Evolutionary conservation across 192 early-diverging fungal species (phyloP), one percentile per base, ranked within the genome.

Genomic region (Podila epicladia): DNA sequence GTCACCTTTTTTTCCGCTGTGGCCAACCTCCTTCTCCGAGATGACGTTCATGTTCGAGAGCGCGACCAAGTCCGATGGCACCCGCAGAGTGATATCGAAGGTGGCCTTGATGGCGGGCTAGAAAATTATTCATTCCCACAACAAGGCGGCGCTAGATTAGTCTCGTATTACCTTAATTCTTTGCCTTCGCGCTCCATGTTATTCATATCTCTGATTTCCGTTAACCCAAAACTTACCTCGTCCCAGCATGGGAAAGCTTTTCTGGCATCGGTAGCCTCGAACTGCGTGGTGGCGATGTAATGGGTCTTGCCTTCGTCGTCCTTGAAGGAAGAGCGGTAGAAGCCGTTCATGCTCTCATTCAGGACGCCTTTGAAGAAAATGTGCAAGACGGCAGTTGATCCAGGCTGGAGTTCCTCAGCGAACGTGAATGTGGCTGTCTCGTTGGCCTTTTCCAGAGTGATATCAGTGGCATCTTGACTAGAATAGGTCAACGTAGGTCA

Each of bases 191-290:
- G 13, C 17, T 45, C 15, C 11, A 45, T 15, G 41, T 13, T 55
- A 5, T 31, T 26, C 29, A 26, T 55, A 9, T 55, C n/a, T 29
- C 20, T n/a, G 26, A 33, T 11, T 41, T 11, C 31, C 3, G 28
- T 9, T 5, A 41, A 7, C 31, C 7, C 20, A 22, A 15, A 35
- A 4, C 13, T 11, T 86, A 86, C 85, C 82, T 98, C 98, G 85
- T 99, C 97, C 92, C 92, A 98, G 82, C 93, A 98, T n/a, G 98
- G 98, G 83, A 99, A 94, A 19, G 93, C 93, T 37, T 94, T 90
- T 65, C 97, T 92, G 32, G 93, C 93, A 77, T 97, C 93, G 24
- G 95, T 96, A 12, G 96, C 89, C 88, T 98, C 95, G 73, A 98
- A 99, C 82, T 99, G 97, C 9, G 98, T 98, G 9, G 93, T 94